Evolutionary conservation across 1,139 yeast species (phyloP), one percentile per base, ranked within the genome.

Genomic region (Lodderomyces orthopsilosis): DNA sequence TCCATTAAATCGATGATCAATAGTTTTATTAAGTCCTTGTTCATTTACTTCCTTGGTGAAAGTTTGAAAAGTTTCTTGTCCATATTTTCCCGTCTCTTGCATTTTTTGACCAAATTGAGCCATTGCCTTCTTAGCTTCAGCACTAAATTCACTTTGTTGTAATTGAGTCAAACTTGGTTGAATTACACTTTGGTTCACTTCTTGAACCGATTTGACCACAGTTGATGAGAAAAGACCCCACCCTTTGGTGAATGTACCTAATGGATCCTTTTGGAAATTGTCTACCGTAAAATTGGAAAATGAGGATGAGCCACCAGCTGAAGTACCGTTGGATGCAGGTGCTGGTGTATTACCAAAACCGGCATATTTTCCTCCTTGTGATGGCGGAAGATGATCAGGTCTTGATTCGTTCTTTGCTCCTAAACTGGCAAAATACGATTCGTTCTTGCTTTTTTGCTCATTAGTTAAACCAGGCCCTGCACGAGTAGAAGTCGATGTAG

Each of bases 81-180:
- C 85, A 55, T 81, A 83, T 51, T 75, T 77, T 32, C 95, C 89
- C 1, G 97, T 89, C 56, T 89, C 95, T 59, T 86, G 95, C 74
- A 91, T 86, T 59, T 82, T 88, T 61, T 87, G 95, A 38, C 97
- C 97, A 69, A 91, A 93, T 68, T 93, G 98, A 47, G 90, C 85
- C 79, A 94, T 87, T 22, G 98, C 98, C 56, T 88, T 79, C 52
- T 78, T 82, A 8, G 98, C 93, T 58, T 90, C 96, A 44, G 66
- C 70, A 27, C 93, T 80, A 38, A 88, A 65, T 50, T 91, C 97
- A 50, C 87, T 81, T 48, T 85, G 89, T 47, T 89, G 86, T 51
- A 93, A 71, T 56, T 86, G 90, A 56, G 81, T 82, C 60, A 89
- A 77, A 37, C 94, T 81, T 14, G 98, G 98, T 62, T 87, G 88